Evolutionary conservation across 768 basidiomycete genomes (phyloP).

Genomic region (Thelephora ganbajun): DNA sequence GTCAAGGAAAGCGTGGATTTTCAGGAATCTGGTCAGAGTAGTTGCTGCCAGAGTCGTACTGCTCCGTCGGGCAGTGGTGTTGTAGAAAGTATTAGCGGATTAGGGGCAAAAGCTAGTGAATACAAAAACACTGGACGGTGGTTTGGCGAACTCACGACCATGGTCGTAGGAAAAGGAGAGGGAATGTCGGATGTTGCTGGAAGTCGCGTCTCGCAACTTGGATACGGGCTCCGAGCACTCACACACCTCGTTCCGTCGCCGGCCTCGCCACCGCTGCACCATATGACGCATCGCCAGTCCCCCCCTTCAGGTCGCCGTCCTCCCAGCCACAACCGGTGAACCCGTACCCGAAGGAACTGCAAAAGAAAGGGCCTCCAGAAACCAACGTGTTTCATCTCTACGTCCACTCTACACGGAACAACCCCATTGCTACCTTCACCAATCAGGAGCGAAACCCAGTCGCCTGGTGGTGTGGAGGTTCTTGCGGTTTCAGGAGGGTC

Average conservation of each 20-base stretch:
- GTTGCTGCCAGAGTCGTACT: slow-evolving; percentile 29
- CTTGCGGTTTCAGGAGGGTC: slow-evolving; percentile 74
- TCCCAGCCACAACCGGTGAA: not conserved
- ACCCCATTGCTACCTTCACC: slow-evolving; percentile 71
- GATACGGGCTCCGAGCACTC: slow-evolving; percentile 1
- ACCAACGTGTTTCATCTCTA: slow-evolving; percentile 39
- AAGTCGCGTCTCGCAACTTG: not conserved
- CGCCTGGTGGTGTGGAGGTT: slow-evolving; percentile 37
- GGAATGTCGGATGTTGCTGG: not conserved
- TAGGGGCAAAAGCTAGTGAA: slow-evolving; percentile 8
- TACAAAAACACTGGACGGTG: too few relatives aligned
- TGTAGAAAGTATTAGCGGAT: slow-evolving; percentile 60
- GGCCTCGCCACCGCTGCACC: not conserved
- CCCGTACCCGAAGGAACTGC: not conserved
- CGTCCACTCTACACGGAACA: slow-evolving; percentile 66
- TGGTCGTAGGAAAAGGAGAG: slow-evolving; percentile 7
- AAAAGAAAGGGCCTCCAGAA: not conserved
- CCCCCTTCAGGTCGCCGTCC: not conserved
- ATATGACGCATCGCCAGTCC: slow-evolving; percentile 5
- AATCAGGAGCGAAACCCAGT: slow-evolving; percentile 31
- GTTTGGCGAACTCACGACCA: slow-evolving; percentile 10
- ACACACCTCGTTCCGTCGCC: not conserved
- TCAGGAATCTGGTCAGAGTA: not conserved
- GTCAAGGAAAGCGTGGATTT: not conserved
- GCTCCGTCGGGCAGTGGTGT: slow-evolving; percentile 79